Evolutionary conservation across 2,329 filamentous ascomycete species (phyloP).

Genomic region (Colletotrichum theobromicola): DNA sequence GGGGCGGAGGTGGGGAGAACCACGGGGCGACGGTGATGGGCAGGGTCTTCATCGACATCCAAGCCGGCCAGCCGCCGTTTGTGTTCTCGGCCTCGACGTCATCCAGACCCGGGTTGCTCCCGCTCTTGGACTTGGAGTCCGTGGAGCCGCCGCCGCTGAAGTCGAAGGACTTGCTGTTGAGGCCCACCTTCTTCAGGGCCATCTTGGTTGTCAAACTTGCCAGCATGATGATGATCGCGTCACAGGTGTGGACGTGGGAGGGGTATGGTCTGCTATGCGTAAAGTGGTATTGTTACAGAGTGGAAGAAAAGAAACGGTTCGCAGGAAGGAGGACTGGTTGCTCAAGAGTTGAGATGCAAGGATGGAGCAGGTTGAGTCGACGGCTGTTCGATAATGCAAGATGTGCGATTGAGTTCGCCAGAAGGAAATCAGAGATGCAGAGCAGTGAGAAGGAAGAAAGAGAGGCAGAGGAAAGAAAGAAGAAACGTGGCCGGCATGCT

Average conservation of each 20-base stretch:
- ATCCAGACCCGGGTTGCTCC: slow-evolving; percentile 31
- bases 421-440: background rate
- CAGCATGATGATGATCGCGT: slow-evolving; percentile 49
- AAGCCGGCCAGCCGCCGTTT: slow-evolving; percentile 43
- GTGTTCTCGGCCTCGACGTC: slow-evolving; percentile 25
- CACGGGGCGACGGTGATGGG: slow-evolving; percentile 59
- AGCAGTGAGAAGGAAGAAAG: background rate
- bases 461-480: background rate
- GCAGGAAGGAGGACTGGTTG: background rate
- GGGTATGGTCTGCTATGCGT: background rate
- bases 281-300: background rate
- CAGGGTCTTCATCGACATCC: slow-evolving; percentile 55
- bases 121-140: slow-evolving; percentile 33
- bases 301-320: background rate
- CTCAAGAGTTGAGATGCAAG: background rate
- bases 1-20: slow-evolving; percentile 55
- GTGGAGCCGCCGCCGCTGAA: slow-evolving; percentile 36
- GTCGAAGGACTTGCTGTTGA: slow-evolving; percentile 56
- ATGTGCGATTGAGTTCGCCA: background rate
- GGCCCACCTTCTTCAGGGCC: slow-evolving; percentile 61
- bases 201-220: slow-evolving; percentile 62
- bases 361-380: slow-evolving; percentile 6
- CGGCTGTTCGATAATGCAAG: background rate
- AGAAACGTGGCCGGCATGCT: slow-evolving; percentile 1
- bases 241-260: background rate